These are phyloP conservation scores for Pseudozyma sp. DNA, from an alignment of 1,284 basidiomycete species.

Conservation along the genomic window DNA sequence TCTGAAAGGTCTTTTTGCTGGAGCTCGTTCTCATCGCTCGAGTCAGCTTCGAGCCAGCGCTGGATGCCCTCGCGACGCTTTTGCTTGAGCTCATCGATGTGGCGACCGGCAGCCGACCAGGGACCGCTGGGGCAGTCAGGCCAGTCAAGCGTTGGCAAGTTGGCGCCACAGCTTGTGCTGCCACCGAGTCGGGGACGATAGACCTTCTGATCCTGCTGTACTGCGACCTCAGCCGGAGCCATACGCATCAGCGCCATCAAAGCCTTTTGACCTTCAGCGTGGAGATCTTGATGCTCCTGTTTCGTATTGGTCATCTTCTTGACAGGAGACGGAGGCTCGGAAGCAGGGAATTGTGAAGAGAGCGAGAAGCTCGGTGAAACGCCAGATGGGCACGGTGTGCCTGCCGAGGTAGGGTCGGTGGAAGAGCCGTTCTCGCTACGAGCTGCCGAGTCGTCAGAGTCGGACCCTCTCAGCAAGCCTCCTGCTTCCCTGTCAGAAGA, in stretches of 20 bases:
- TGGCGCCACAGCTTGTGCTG: slow-evolving; percentile 9
- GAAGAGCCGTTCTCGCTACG: slow-evolving; percentile 43
- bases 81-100: slow-evolving; percentile 40
- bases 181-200: slow-evolving; percentile 42
- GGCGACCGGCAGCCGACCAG: slow-evolving; percentile 48
- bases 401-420: slow-evolving; percentile 46
- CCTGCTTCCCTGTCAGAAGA: slow-evolving; percentile 32
- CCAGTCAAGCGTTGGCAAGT: slow-evolving; percentile 51
- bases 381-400: slow-evolving; percentile 47
- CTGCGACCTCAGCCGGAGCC: slow-evolving; percentile 1
- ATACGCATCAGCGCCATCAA: slow-evolving; percentile 30
- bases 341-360: slow-evolving; percentile 53
- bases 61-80: slow-evolving; percentile 40
- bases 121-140: slow-evolving; percentile 49
- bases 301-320: slow-evolving; percentile 24
- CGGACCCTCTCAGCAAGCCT: slow-evolving; percentile 32
- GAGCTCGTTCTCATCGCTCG: slow-evolving; percentile 37
- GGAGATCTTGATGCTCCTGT: slow-evolving; percentile 12
- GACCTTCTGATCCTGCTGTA: slow-evolving; percentile 18
- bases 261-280: slow-evolving; percentile 26
- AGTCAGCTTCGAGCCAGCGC: slow-evolving; percentile 51
- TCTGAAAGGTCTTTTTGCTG: slow-evolving; percentile 13
- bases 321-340: slow-evolving; percentile 45
- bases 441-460: slow-evolving; percentile 48
- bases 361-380: slow-evolving; percentile 53